Base-by-base conservation (phyloP, 129 eudicot species). In the Erigeron canadensis region DNA sequence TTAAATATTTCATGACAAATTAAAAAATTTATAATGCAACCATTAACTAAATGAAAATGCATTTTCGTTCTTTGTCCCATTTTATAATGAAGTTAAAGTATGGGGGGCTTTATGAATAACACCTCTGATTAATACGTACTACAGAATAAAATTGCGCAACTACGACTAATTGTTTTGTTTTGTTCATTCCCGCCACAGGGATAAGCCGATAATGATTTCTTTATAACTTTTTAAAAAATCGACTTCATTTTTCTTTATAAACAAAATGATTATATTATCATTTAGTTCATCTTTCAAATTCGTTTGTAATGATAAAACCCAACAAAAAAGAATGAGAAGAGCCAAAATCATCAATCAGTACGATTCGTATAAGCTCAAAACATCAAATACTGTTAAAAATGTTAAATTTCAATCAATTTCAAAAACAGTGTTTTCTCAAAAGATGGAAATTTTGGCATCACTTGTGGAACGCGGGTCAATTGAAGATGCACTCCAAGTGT, bases 401-500 rank as follows among this genome's bases (percentile, higher is more conserved):
- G 11, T n/a, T 50, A 62, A 61, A 21, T 60, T 21, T 45, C 70
- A 69, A 6, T 60, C 38, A 2, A 18, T 7, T 10, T 38, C 9
- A 2, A 69, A 61, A 61, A 46, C 8, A 22, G 70, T 2, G 10
- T 15, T 51, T 42, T 41, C 63, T n/a, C 71, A 40, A 19, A 70
- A 77, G 38, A 40, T 77, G 81, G 71, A 77, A 23, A 10, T 11
- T 61, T 50, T 69, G 8, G 54, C 50, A 61, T 77, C 65, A 21
- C 40, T 21, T 39, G 65, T 77, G 21, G 80, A 81, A 18, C 71
- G 73, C 3, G 96, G 97, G 79, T 72, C 75, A 51, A 48, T 84
- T 58, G 87, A 81, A 15, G 55, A 59, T 59, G 96, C 97, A 65
- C 84, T 91, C 87, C 67, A 81, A 2, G 28, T 84, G 96, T 86